phyloP scores from a whole-genome alignment of 2,329 filamentous ascomycete species.

The Pseudogymnoascus sp. region DNA sequence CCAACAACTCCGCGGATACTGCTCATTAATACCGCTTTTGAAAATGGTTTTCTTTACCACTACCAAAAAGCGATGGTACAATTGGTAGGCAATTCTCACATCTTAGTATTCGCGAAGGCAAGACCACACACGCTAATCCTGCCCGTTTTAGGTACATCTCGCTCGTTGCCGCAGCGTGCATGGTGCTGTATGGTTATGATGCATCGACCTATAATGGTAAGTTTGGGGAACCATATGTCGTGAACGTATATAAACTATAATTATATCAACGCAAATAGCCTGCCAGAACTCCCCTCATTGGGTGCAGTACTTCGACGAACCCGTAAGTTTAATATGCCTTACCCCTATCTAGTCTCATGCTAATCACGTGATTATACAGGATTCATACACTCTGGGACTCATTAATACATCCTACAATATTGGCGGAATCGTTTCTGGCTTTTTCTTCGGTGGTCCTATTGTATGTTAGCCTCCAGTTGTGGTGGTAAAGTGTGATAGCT shows the following conservation, averaged over 20 bases:
- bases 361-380: slow-evolving; percentile 24
- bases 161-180: slow-evolving; percentile 62
- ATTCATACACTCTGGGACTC: slow-evolving; percentile 40
- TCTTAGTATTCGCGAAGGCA: neutral
- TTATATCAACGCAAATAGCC: neutral
- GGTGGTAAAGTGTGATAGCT: too few relatives aligned
- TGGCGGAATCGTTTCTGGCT: slow-evolving; percentile 61
- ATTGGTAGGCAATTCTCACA: neutral
- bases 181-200: slow-evolving; percentile 71
- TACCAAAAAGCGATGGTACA: neutral
- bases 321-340: slow-evolving; percentile 10
- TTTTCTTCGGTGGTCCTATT: slow-evolving; percentile 59
- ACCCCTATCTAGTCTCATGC: neutral
- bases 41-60: neutral
- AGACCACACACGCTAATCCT: neutral
- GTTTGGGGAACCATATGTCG: neutral
- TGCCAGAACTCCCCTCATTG: slow-evolving; percentile 60
- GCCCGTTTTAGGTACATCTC: slow-evolving; percentile 52
- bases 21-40: neutral
- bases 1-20: neutral
- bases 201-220: slow-evolving; percentile 64
- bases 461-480: slow-evolving; percentile 28
- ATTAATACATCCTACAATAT: slow-evolving; percentile 66
- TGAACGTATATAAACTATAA: neutral
- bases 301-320: slow-evolving; percentile 53